Base-by-base conservation (phyloP, 2,329 filamentous ascomycete species). In the Coniella vitis region DNA sequence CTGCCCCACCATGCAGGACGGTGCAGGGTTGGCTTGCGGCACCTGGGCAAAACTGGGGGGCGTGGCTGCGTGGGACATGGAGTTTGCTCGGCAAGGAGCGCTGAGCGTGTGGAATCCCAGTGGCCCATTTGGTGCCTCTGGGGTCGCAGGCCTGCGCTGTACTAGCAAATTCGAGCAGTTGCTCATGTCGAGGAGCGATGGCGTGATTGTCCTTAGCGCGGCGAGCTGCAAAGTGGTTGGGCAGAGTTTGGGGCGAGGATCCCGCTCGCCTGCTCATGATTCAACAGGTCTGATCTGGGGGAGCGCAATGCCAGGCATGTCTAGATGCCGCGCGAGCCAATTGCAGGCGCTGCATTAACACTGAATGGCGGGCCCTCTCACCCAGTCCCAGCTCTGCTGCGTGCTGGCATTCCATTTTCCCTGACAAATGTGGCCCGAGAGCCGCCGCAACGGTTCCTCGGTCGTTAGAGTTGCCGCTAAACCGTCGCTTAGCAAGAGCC, bases 131-230 rank as follows among this genome's bases (percentile, higher is more conserved):
- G 20, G 14, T 13, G 3, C 16, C 14, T 38, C 38, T 10, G n/a
- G 43, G 25, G 20, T 38, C 41, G 36, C 25, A 35, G 47, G 36
- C 47, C n/a, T 22, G 29, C 34, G 31, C 29, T 34, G 22, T n/a
- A 8, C 37, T 9, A 29, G 34, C 20, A 25, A n/a, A 25, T 21
- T 39, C n/a, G 29, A 10, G 22, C 32, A 51, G 35, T 47, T 45
- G 32, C 47, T 48, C 51, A 51, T 45, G 9, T 25, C 38, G 29
- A 44, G 47, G 45, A 48, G 47, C 48, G 48, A 55, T 55, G 47
- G 49, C 54, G 54, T 52, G 49, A 54, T 55, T 44, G 47, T 38
- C 41, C 34, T 47, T 53, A 53, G 44, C 40, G 48, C 35, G 34
- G 25, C 40, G 17, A 19, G 40, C 40, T 25, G 29, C 16, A 17